Base-by-base conservation (phyloP, 495 filamentous ascomycete genomes). In the Gamarada debralockiae region DNA sequence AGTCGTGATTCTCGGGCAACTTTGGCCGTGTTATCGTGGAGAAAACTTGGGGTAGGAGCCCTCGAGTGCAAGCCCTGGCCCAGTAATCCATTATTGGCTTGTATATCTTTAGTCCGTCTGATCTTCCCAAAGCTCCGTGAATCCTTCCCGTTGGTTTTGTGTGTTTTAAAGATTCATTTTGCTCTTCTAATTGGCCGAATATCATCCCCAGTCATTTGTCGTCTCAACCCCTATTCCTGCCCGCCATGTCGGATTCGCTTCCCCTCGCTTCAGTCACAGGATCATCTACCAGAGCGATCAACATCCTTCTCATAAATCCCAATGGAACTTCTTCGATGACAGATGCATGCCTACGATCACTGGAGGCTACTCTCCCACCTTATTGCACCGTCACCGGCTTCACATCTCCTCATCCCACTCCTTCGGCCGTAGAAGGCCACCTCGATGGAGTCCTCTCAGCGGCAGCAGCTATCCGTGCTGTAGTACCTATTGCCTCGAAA, bases 261-360 rank as follows among this genome's bases (percentile, higher is more conserved):
- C 18, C 43, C 18, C 56, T 63, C 9, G 46, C 56, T 0, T 55
- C 45, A 39, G 53, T 63, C 34, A 63, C 56, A 24, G 48, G 60
- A n/a, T 46, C 29, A 24, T 57, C 65, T 31, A 62, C 52, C 14
- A 65, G 53, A 50, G 46, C 56, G 17, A 67, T 70, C 57, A 58
- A 61, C 44, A 69, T 75, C 44, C 67, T 76, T n/a, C 63, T 77
- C 17, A 63, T 72, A 38, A 76, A 76, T 53, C 75, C 73, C 8
- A 76, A 76, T 64, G 65, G 71, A 13, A 73, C 73, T 13, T 55
- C 59, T n/a, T 67, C 60, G 29, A 78, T 78, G 70, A 76, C 73
- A 1, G 62, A 64, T 27, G 65, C 66, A 33, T 78, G 73, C 56
- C 45, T 76, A 7, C 51, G 56, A 8, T 70, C 65, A 41, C 51